These are phyloP conservation scores for Withania somnifera DNA, from an alignment of 305 asterid species.

Conservation along the genomic window DNA sequence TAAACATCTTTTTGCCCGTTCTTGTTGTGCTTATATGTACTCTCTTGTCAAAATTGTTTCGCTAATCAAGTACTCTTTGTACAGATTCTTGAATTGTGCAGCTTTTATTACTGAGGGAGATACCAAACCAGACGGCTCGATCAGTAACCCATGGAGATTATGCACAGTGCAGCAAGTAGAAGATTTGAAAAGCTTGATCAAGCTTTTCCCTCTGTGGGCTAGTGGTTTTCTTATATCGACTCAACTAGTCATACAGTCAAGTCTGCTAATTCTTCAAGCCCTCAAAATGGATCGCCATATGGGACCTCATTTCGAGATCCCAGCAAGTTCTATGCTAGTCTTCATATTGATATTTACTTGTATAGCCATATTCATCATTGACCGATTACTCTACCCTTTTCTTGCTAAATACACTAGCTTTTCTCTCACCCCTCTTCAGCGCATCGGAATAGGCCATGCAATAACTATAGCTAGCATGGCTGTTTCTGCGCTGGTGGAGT, in stretches of 20 bases:
- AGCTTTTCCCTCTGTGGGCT: conserved; percentile 53
- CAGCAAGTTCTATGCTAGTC: conserved; percentile 52
- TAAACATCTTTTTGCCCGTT: neutral
- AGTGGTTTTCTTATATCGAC: conserved; percentile 18
- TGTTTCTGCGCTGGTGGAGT: conserved; percentile 47
- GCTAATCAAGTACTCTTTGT: neutral
- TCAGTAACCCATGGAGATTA: conserved; percentile 24
- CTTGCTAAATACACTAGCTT: conserved; percentile 19
- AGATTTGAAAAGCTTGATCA: conserved; percentile 45
- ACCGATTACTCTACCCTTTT: conserved; percentile 29
- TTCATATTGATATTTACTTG: conserved; percentile 49
- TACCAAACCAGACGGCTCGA: conserved; percentile 11
- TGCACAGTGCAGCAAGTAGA: conserved; percentile 62
- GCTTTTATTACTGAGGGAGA: conserved; percentile 43
- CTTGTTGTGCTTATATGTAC: neutral
- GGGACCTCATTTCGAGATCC: conserved; percentile 38
- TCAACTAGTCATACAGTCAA: conserved; percentile 24
- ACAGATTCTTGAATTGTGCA: conserved; percentile 65
- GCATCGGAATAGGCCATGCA: conserved; percentile 55
- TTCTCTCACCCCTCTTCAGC: conserved; percentile 43
- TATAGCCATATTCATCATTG: conserved; percentile 31
- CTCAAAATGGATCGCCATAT: conserved; percentile 53
- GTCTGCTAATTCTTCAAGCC: conserved; percentile 27
- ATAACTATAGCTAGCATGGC: conserved; percentile 62
- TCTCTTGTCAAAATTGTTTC: neutral